Conservation (phyloP, 202 grass and related monocot genomes). For the Zoysia matrella region DNA sequence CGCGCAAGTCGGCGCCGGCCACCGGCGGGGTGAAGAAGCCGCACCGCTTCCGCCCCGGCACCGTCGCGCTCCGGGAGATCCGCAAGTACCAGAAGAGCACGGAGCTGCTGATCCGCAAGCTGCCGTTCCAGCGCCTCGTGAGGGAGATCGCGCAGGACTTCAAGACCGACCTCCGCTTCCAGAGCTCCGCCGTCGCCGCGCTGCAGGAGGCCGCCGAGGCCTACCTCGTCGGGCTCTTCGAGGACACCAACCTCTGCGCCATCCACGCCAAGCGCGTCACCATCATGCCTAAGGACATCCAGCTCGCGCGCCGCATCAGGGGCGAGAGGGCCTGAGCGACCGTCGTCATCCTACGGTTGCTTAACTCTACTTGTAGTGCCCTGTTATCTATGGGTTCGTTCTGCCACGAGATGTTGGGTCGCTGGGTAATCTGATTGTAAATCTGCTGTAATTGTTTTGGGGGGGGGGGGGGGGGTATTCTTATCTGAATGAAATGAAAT, state of each 20-base stretch:
- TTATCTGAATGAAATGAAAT: constrained; percentile 8
- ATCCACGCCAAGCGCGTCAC: constrained; percentile 93
- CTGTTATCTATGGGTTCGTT: background rate
- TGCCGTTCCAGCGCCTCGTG: too few species aligned
- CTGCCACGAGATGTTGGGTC: background rate
- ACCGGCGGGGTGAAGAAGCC: too few species aligned
- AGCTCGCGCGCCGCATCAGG: constrained; percentile 72
- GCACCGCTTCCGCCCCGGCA: too few species aligned
- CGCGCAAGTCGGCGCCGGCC: too few species aligned
- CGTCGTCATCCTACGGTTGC: too few species aligned
- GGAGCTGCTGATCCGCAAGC: too few species aligned
- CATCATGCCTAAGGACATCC: constrained; percentile 92
- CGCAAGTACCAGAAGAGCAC: too few species aligned
- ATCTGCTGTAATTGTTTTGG: constrained; percentile 15
- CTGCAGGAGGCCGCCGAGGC: constrained; percentile 88
- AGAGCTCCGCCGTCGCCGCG: too few species aligned
- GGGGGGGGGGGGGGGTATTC: too few species aligned
- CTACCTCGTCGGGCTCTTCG: constrained; percentile 74
- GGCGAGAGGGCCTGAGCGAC: constrained; percentile 65
- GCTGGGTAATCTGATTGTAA: constrained; percentile 8
- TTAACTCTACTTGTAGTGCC: background rate
- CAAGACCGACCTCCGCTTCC: too few species aligned
- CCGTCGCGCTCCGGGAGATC: too few species aligned
- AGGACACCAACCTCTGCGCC: constrained; percentile 81
- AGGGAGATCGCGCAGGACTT: too few species aligned